Evolutionary conservation across 805 yeast species (phyloP).

Genomic region (Sugiyamaella boreocaroliniensis): DNA sequence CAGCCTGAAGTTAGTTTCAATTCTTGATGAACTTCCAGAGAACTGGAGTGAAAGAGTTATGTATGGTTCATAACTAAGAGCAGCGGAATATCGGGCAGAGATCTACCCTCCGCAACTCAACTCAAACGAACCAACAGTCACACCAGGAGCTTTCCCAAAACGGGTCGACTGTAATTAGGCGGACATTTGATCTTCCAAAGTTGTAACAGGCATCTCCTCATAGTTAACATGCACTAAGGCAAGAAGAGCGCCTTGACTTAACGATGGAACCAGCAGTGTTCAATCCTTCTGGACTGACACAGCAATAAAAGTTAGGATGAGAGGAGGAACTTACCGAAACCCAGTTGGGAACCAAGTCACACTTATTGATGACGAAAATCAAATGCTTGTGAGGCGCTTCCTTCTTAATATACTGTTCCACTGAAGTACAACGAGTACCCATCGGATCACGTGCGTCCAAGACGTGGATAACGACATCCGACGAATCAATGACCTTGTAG

Average conservation of each 20-base stretch:
- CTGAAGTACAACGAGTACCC: conserved; percentile 91
- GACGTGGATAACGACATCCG: conserved; percentile 95
- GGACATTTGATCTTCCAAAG: conserved; percentile 78
- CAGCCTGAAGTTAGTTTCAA: conserved; percentile 63
- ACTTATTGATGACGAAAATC: conserved; percentile 89
- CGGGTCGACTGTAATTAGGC: conserved; percentile 43
- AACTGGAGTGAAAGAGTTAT: conserved; percentile 26
- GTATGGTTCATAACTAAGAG: conserved; percentile 92
- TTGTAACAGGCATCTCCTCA: conserved; percentile 85
- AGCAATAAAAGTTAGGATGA: conserved; percentile 9
- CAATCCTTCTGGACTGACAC: background rate
- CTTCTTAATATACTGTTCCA: conserved; percentile 84
- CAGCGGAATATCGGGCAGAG: conserved; percentile 31
- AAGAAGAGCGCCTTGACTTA: conserved; percentile 37
- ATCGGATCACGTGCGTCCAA: conserved; percentile 96
- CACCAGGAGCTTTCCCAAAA: conserved; percentile 42
- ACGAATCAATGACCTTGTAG: conserved; percentile 93
- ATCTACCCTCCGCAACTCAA: conserved; percentile 48
- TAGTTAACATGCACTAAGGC: conserved; percentile 26
- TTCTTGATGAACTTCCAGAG: background rate
- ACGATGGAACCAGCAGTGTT: conserved; percentile 56
- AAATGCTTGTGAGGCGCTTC: conserved; percentile 97
- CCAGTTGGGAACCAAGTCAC: conserved; percentile 98
- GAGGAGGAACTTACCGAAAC: conserved; percentile 79
- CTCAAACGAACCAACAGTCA: conserved; percentile 64